These are phyloP conservation scores for Paramecium octaurelia DNA, from an alignment of 73 alveolate species.

Conservation along the genomic window DNA sequence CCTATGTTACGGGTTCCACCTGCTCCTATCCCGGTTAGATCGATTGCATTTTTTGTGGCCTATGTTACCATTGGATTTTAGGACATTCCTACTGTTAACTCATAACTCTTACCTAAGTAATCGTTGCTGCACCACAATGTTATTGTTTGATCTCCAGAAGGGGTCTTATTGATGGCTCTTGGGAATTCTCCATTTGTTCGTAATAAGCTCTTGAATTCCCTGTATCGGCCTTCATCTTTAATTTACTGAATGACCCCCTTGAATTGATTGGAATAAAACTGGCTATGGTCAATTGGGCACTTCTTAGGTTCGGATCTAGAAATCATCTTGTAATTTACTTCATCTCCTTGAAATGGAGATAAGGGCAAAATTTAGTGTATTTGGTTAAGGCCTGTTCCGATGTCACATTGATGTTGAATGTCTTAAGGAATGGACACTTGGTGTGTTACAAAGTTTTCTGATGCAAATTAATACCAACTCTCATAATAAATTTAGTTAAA, in stretches of 20 bases:
- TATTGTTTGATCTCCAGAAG: slow-evolving; percentile 50
- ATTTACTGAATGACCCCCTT: slow-evolving; percentile 58
- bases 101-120: slow-evolving; percentile 61
- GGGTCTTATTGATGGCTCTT: slow-evolving; percentile 62
- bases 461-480: slow-evolving; percentile 42
- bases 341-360: neutral
- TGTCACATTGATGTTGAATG: neutral
- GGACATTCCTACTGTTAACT: slow-evolving; percentile 70
- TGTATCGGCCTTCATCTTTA: slow-evolving; percentile 76
- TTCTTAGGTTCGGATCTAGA: neutral
- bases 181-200: slow-evolving; percentile 77
- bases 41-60: slow-evolving; percentile 70
- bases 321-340: neutral
- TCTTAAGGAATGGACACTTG: slow-evolving; percentile 30
- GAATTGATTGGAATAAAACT: slow-evolving; percentile 57
- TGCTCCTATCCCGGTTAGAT: slow-evolving; percentile 76
- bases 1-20: slow-evolving; percentile 89
- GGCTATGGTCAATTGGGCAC: slow-evolving; percentile 22
- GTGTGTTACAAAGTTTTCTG: slow-evolving; percentile 22
- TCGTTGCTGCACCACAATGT: slow-evolving; percentile 86
- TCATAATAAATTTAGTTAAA: slow-evolving; percentile 4
- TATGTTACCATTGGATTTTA: slow-evolving; percentile 68
- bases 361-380: slow-evolving; percentile 57
- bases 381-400: neutral
- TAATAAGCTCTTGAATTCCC: slow-evolving; percentile 69